Evolutionary conservation across 345 rosid species (phyloP).

Genomic region (Excoecaria agallocha): DNA sequence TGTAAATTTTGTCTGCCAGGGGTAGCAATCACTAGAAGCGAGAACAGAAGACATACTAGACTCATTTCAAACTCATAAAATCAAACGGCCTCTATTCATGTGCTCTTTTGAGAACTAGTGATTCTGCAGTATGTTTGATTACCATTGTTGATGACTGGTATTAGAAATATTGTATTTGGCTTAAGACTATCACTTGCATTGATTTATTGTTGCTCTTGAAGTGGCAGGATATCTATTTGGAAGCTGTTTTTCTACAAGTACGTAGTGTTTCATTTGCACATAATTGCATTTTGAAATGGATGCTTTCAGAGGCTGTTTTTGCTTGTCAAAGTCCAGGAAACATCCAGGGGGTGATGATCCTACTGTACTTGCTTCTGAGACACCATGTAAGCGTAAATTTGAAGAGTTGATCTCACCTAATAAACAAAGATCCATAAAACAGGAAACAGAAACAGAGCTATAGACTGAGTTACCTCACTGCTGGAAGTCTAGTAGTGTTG

Average conservation of each 20-base stretch:
- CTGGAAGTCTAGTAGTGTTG: not conserved
- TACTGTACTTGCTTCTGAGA: constrained; percentile 64
- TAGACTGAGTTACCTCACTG: not conserved
- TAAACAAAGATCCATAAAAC: not conserved
- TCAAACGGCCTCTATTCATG: not conserved
- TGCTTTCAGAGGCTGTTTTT: constrained; percentile 48
- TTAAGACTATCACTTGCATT: not conserved
- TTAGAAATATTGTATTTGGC: not conserved
- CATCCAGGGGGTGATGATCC: constrained; percentile 47
- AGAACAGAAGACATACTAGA: not conserved
- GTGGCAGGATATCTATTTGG: not conserved
- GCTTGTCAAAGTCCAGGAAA: constrained; percentile 35
- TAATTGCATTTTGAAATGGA: constrained; percentile 27
- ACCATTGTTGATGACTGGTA: not conserved
- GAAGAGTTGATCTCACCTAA: not conserved
- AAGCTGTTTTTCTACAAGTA: not conserved
- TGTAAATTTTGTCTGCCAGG: not conserved
- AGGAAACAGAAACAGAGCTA: not conserved
- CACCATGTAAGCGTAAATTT: constrained; percentile 61
- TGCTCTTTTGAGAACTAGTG: not conserved
- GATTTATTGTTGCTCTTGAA: not conserved
- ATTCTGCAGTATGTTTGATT: not conserved
- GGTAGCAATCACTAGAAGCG: not conserved
- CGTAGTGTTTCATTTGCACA: not conserved
- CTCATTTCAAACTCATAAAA: not conserved